These are phyloP conservation scores for Phytophthora parvispora DNA, from an alignment of 352 stramenopile species.

Conservation along the genomic window DNA sequence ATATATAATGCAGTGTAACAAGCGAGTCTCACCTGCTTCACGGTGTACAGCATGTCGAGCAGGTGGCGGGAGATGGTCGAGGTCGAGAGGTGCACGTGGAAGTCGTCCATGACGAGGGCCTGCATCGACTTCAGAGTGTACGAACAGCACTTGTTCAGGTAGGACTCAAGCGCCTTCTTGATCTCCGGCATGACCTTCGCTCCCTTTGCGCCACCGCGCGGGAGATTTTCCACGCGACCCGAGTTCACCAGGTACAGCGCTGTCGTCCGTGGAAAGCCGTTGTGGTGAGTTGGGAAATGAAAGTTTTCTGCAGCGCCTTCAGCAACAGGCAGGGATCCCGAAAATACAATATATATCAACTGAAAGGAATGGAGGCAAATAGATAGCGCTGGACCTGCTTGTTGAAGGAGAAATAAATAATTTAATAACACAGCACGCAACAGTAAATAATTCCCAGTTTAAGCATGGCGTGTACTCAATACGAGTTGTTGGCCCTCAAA, in stretches of 20 bases:
- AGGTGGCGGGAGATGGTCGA: constrained; percentile 5
- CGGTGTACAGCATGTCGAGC: constrained; percentile 1
- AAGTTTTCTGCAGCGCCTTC: too few species aligned
- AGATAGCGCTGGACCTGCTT: too few species aligned
- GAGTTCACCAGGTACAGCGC: background rate
- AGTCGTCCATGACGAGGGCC: background rate
- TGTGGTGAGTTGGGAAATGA: too few species aligned
- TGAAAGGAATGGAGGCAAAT: too few species aligned
- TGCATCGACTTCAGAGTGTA: constrained; percentile 1
- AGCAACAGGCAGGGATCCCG: too few species aligned
- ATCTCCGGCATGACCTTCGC: constrained; percentile 2
- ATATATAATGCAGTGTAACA: too few species aligned
- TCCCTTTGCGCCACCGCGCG: background rate
- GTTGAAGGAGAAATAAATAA: too few species aligned
- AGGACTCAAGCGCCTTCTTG: background rate
- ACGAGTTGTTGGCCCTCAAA: constrained; percentile 6
- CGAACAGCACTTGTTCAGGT: constrained; percentile 4
- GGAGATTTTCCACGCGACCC: background rate
- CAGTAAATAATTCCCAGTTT: background rate
- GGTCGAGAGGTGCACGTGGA: background rate
- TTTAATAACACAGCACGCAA: too few species aligned
- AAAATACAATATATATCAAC: too few species aligned
- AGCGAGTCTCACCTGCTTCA: constrained; percentile 18
- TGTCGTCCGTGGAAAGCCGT: background rate
- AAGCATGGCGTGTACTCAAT: background rate